Base-by-base conservation (phyloP, 768 basidiomycete genomes). In the Cystofilobasidium capitatum region DNA sequence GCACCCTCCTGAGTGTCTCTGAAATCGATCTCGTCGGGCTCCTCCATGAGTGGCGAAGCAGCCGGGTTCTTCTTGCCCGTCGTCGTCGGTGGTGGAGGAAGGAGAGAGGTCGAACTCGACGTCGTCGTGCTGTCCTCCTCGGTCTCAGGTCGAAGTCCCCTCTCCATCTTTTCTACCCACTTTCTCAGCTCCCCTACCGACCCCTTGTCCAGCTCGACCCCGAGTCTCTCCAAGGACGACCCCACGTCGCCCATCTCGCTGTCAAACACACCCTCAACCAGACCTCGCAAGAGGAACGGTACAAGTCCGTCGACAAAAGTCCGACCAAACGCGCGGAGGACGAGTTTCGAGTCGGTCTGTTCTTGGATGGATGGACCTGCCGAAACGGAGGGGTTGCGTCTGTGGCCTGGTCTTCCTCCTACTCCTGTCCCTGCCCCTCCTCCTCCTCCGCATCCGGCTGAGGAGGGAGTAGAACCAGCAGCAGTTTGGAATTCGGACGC, bases 261-360 rank as follows among this genome's bases (percentile, higher is more conserved):
- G 0, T 84, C 83, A 78, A 87, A 91, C 31, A 91, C 85, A 2
- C 89, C 89, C 72, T 88, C 85, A 26, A 83, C 81, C 55, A 91
- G 73, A 6, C 86, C 90, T 26, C 85, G 80, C 72, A 82, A 78
- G 71, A 88, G 72, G 74, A 87, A 92, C 16, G 87, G 86, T n/a
- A 86, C 82, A 55, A 91, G 78, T 20, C 86, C 79, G 20, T 77
- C 77, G 58, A 83, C 81, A 70, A 85, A 90, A 29, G 84, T 84
- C 54, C 80, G 75, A 8, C 84, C 85, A 12, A 79, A 81, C 0
- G 82, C 83, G 47, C 76, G 73, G 49, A 79, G 76, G 5, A 83
- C 76, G 37, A 61, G 44, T 40, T 66, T 64, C 3, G 70, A 63
- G 70, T 78, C 69, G 69, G 76, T 69, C 70, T 78, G 35, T 58